Conservation (phyloP, 768 basidiomycete genomes). For the Podaxis mareebaensis region DNA sequence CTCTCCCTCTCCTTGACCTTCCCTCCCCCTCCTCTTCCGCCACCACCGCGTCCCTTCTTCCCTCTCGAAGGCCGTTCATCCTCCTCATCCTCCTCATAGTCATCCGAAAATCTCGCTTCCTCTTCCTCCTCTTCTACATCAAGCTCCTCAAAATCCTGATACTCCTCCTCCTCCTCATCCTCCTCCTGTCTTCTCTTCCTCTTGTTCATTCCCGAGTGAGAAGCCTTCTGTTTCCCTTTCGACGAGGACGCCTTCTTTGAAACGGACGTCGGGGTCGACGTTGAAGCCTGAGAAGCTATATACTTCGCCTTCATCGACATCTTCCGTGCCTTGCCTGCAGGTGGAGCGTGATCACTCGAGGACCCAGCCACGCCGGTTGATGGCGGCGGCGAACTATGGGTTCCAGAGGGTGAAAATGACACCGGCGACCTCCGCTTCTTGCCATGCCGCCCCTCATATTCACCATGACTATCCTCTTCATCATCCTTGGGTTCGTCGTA, state of each 20-base stretch:
- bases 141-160: conserved; percentile 21
- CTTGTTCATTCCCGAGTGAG: conserved; percentile 23
- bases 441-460: neutral
- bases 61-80: conserved; percentile 22
- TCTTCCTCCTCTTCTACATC: conserved; percentile 28
- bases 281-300: neutral
- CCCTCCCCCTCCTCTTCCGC: conserved; percentile 19
- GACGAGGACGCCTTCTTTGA: conserved; percentile 15
- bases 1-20: conserved; percentile 19
- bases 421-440: neutral
- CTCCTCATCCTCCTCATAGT: conserved; percentile 24
- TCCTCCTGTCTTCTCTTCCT: conserved; percentile 21
- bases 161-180: conserved; percentile 20
- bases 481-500: neutral
- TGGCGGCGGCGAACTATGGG: neutral
- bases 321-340: neutral
- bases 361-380: neutral
- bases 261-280: neutral
- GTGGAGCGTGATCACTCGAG: neutral
- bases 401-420: neutral
- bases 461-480: neutral
- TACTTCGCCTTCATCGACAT: neutral
- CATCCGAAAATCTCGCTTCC: conserved; percentile 22
- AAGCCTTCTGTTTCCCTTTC: conserved; percentile 24
- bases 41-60: conserved; percentile 21